These are phyloP conservation scores for Aspergillus ruber DNA, from an alignment of 2,329 filamentous ascomycete genomes.

Conservation along the genomic window DNA sequence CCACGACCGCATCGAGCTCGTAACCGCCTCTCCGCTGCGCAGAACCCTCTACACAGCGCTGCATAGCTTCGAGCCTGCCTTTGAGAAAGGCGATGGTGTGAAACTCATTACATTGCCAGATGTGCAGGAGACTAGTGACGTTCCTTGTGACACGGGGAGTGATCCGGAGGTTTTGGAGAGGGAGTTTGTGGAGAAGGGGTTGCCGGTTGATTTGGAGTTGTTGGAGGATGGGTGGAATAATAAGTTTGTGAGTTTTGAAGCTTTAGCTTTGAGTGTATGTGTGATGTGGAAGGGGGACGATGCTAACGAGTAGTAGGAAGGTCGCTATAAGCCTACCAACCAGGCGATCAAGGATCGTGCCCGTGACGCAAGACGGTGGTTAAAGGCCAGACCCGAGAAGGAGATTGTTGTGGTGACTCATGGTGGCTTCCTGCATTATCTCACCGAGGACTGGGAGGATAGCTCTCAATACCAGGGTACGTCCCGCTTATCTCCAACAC, in stretches of 20 bases:
- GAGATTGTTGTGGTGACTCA: conserved; percentile 75
- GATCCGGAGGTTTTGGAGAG: conserved; percentile 47
- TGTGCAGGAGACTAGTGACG: conserved; percentile 68
- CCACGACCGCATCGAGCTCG: conserved; percentile 59
- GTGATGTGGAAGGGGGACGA: not conserved
- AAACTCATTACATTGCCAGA: conserved; percentile 63
- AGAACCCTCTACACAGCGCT: conserved; percentile 75
- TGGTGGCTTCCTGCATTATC: conserved; percentile 75
- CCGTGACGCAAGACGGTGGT: conserved; percentile 51
- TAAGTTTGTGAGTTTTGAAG: too few species aligned
- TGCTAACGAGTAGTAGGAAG: conserved; percentile 20
- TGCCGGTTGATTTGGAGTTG: conserved; percentile 56
- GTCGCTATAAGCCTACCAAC: conserved; percentile 40
- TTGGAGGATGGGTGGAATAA: conserved; percentile 65
- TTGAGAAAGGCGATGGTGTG: conserved; percentile 39
- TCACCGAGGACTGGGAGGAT: conserved; percentile 74
- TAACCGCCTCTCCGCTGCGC: conserved; percentile 72
- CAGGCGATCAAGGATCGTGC: conserved; percentile 56
- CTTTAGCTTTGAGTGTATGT: too few species aligned
- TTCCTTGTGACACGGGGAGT: conserved; percentile 71
- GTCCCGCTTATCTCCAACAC: conserved; percentile 3
- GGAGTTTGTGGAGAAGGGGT: conserved; percentile 51
- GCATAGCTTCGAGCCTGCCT: conserved; percentile 57
- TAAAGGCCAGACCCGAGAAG: conserved; percentile 51
- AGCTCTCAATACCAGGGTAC: conserved; percentile 42